phyloP scores from a whole-genome alignment of 768 basidiomycete genomes.

The Boletus eberwhitei region DNA sequence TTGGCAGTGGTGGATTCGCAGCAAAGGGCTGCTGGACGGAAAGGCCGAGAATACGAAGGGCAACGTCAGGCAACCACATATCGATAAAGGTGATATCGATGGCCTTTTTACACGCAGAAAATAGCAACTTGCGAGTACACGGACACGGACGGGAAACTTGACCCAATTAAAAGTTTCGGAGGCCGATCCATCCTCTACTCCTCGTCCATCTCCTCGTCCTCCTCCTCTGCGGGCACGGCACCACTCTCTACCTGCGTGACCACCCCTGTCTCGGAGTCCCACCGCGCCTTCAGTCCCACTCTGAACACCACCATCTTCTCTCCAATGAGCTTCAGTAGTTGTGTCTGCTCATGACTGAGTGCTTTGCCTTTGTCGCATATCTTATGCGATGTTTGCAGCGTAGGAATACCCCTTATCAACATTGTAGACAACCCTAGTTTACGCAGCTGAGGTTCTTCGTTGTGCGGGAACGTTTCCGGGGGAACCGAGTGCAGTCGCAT shows the following conservation, averaged over 20 bases:
- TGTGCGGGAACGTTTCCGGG: conserved; percentile 90
- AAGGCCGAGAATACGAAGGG: conserved; percentile 51
- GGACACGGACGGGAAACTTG: neutral
- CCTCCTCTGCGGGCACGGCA: conserved; percentile 35
- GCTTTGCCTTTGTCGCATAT: conserved; percentile 81
- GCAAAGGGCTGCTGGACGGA: conserved; percentile 50
- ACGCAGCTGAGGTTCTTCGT: conserved; percentile 94
- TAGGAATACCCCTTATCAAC: conserved; percentile 86
- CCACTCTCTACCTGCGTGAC: conserved; percentile 56
- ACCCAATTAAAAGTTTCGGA: neutral
- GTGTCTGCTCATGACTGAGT: conserved; percentile 84
- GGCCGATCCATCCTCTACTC: conserved; percentile 26
- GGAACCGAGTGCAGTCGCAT: conserved; percentile 77
- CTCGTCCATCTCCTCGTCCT: conserved; percentile 51
- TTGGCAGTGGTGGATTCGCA: conserved; percentile 17
- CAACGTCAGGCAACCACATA: conserved; percentile 43
- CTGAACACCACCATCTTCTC: conserved; percentile 85
- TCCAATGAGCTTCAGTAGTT: conserved; percentile 88
- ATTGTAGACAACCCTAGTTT: conserved; percentile 85
- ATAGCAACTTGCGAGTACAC: neutral
- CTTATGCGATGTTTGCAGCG: conserved; percentile 72
- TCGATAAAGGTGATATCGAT: conserved; percentile 9
- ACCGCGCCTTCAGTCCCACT: conserved; percentile 65
- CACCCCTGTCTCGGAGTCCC: conserved; percentile 66
- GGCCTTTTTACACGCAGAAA: neutral